Base-by-base conservation (phyloP, 331 rosid genomes). In the Malus hybrid region DNA sequence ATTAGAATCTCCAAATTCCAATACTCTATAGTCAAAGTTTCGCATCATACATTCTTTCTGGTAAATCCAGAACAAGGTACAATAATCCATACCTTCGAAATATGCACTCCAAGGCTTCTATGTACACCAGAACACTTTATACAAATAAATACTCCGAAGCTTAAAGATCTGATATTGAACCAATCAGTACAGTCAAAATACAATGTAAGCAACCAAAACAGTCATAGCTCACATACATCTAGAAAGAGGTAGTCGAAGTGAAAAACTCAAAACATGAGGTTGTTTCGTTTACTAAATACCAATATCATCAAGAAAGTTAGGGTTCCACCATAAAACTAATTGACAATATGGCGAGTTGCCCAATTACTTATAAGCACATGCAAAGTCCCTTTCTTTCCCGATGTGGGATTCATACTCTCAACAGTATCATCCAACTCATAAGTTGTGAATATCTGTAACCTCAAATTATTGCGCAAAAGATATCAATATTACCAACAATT, bases 71-170 rank as follows among this genome's bases (percentile, higher is more conserved):
- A 73, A 44, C 9, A 73, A 28, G 69, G 69, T 44, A 18, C 70
- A 29, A 62, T 10, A 36, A 42, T 42, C 61, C 71, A 63, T 79
- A 92, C 97, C 97, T 92, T 90, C 61, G 97, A 84, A 78, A 92
- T 81, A 79, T 92, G 97, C 52, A 90, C 96, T 77, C 97, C 97
- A 48, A 92, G 81, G 84, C 96, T 92, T 85, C 97, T 83, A 75
- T 90, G 97, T 72, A 92, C 81, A 50, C 96, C 97, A 4, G 96
- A 92, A 80, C 97, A 92, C 88, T 90, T 90, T 80, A 92, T 92
- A 78, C 97, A 92, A 70, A 92, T 90, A 69, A 88, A 85, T 72
- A 83, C 89, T 76, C 97, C 97, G 19, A 90, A 80, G 78, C 63
- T 92, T 77, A 90, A 75, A 77, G 96, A 92, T 84, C 97, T 92